Conservation (phyloP, 345 rosid species). For the Hypericum androsaemum region DNA sequence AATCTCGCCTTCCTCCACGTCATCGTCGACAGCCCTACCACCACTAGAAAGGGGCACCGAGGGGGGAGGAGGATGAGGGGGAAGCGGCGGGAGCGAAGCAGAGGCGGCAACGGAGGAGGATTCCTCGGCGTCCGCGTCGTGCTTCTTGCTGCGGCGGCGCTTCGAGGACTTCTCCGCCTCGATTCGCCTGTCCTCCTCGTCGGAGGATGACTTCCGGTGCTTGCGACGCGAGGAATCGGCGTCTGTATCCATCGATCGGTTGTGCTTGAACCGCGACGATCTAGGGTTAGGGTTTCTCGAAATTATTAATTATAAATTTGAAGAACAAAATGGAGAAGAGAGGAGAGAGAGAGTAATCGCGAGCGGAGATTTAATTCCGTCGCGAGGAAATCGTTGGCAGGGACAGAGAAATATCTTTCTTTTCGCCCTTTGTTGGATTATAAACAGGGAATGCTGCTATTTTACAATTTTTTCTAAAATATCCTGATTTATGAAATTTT, state of each 20-base stretch:
- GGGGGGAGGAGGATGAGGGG: slow-evolving; percentile 13
- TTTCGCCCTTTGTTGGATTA: no score
- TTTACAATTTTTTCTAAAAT: no score
- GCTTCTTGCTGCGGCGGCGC: slow-evolving; percentile 62
- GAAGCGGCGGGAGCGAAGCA: slow-evolving; percentile 18
- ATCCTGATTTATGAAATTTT: no score
- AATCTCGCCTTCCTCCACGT: slow-evolving; percentile 98
- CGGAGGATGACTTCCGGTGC: slow-evolving; percentile 51
- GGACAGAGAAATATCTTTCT: no score
- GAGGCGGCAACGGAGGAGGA: slow-evolving; percentile 19
- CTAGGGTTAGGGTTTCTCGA: slow-evolving; percentile 14
- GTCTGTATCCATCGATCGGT: slow-evolving; percentile 27
- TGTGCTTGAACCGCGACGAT: neutral
- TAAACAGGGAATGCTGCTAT: no score
- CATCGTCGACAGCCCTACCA: slow-evolving; percentile 36
- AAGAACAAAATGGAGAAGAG: no score
- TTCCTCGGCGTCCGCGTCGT: slow-evolving; percentile 30
- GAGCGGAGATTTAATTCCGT: no score
- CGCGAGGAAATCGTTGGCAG: no score
- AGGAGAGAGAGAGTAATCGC: no score
- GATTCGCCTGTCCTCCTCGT: slow-evolving; percentile 22
- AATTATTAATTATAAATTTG: no score
- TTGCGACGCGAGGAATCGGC: slow-evolving; percentile 41
- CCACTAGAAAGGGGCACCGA: slow-evolving; percentile 2
- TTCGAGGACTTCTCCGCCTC: slow-evolving; percentile 46